Evolutionary conservation across 2,329 filamentous ascomycete genomes (phyloP).

Genomic region (Hypoxylon sp.): DNA sequence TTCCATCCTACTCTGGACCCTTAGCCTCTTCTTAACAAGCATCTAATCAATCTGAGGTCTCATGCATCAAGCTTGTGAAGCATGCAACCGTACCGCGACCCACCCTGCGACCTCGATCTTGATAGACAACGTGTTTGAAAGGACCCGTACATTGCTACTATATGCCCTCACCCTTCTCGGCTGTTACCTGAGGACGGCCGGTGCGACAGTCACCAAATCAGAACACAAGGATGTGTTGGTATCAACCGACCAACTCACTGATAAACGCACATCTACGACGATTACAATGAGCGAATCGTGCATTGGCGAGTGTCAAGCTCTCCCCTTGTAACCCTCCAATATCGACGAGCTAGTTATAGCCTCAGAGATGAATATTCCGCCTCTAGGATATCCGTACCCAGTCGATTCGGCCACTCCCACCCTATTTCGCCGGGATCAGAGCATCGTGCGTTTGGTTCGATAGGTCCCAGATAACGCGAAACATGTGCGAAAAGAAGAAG

Average conservation of each 20-base stretch:
- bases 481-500: constrained; percentile 13
- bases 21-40: background rate
- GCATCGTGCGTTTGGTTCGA: constrained; percentile 13
- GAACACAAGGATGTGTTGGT: constrained; percentile 14
- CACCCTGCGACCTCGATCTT: constrained; percentile 30
- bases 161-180: constrained; percentile 17
- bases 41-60: constrained; percentile 21
- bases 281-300: constrained; percentile 33
- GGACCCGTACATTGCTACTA: constrained; percentile 6
- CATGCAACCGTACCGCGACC: constrained; percentile 15
- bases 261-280: constrained; percentile 3
- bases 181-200: constrained; percentile 15
- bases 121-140: constrained; percentile 29
- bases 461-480: constrained; percentile 32
- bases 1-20: constrained; percentile 1
- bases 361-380: constrained; percentile 1
- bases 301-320: constrained; percentile 11
- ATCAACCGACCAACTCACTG: constrained; percentile 15
- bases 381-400: constrained; percentile 10
- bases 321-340: constrained; percentile 15
- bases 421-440: constrained; percentile 13
- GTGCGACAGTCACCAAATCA: constrained; percentile 9
- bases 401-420: constrained; percentile 12
- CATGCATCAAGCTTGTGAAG: constrained; percentile 18
- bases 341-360: constrained; percentile 1